Conservation (phyloP, 768 basidiomycete genomes). For the Leccinum boreale region DNA sequence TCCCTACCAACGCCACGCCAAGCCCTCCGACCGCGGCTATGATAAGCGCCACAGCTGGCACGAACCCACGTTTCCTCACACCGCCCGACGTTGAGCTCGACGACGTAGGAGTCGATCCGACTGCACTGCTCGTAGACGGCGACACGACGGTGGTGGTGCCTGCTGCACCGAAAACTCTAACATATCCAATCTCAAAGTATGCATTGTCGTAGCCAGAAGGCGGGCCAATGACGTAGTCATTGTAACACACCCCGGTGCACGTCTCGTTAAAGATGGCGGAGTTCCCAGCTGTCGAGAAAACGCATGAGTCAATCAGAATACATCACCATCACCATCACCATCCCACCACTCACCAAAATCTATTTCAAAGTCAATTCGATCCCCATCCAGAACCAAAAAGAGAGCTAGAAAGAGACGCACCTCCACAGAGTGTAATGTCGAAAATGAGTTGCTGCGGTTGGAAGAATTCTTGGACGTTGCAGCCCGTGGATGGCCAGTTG, state of each 20-base stretch:
- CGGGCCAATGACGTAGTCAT: constrained; percentile 63
- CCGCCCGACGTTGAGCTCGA: constrained; percentile 9
- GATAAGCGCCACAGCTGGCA: constrained; percentile 7
- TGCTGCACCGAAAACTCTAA: constrained; percentile 45
- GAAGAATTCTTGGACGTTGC: constrained; percentile 53
- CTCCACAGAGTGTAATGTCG: constrained; percentile 71
- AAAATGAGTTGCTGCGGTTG: constrained; percentile 65
- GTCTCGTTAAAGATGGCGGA: constrained; percentile 54
- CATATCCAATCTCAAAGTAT: constrained; percentile 68
- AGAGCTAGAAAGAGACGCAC: constrained; percentile 29
- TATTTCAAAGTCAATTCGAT: constrained; percentile 14
- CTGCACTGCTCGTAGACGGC: constrained; percentile 16
- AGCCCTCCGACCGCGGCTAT: constrained; percentile 13
- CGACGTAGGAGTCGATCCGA: constrained; percentile 10
- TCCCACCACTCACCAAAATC: constrained; percentile 31
- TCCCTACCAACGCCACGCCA: constrained; percentile 14
- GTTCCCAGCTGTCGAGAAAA: constrained; percentile 43
- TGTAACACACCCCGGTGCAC: constrained; percentile 65
- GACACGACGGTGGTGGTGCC: constrained; percentile 29
- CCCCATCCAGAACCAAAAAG: constrained; percentile 8
- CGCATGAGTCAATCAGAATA: constrained; percentile 5
- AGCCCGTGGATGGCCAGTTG: constrained; percentile 60
- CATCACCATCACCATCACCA: neutral
- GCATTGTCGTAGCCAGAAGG: constrained; percentile 60
- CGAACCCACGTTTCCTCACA: neutral